Evolutionary conservation across 345 rosid genomes (phyloP).

Genomic region (Aquilaria yunnanensis): DNA sequence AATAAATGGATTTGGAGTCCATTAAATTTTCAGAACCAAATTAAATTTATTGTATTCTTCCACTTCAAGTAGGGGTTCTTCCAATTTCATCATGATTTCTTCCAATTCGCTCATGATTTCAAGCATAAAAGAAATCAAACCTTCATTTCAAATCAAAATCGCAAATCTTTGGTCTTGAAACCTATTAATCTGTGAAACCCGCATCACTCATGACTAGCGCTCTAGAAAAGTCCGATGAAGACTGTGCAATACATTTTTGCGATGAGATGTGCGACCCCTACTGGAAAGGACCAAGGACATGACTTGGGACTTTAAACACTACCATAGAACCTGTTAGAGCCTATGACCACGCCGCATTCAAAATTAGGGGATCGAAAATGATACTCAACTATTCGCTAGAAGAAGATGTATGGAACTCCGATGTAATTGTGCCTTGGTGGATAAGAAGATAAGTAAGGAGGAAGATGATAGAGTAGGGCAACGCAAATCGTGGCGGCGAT

Average conservation of each 20-base stretch:
- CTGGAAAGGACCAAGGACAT: conserved; percentile 58
- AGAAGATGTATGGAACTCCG: conserved; percentile 30
- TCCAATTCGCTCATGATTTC: not conserved
- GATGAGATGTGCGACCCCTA: conserved; percentile 86
- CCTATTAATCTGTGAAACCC: conserved; percentile 10
- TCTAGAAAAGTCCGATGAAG: conserved; percentile 84
- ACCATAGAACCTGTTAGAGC: conserved; percentile 83
- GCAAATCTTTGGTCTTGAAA: not conserved
- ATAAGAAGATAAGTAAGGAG: conserved; percentile 38
- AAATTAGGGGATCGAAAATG: conserved; percentile 73
- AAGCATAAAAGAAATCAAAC: too few relatives aligned
- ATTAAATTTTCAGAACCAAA: conserved; percentile 9
- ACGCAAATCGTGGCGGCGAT: too few relatives aligned
- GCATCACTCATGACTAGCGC: conserved; percentile 23
- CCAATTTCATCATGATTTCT: conserved; percentile 1
- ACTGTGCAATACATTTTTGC: conserved; percentile 92
- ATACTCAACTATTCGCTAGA: conserved; percentile 83
- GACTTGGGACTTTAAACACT: conserved; percentile 85
- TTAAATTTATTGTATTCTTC: too few relatives aligned
- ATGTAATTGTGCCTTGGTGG: conserved; percentile 16
- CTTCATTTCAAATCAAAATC: conserved; percentile 6
- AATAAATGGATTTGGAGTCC: not conserved
- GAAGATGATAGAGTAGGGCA: conserved; percentile 10
- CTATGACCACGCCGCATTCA: conserved; percentile 77
- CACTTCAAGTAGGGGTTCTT: conserved; percentile 22